Evolutionary conservation across 768 basidiomycete species (phyloP).

Genomic region (Pleurotus platypus): DNA sequence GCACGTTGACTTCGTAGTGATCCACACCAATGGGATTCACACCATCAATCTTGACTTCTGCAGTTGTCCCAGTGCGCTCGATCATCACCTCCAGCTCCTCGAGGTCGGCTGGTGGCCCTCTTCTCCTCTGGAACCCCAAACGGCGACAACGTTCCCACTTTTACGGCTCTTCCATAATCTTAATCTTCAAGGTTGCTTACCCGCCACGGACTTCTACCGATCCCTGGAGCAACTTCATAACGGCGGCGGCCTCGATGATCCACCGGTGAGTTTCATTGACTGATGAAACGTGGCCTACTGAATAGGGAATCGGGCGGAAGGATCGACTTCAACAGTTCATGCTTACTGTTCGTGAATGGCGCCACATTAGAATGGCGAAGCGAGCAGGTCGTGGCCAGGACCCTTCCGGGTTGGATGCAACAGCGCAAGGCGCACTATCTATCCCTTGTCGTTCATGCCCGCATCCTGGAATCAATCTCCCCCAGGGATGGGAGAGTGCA

Average conservation of each 20-base stretch:
- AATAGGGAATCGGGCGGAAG: no score
- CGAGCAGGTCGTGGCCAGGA: constrained; percentile 14
- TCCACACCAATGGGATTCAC: no score
- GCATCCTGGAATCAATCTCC: constrained; percentile 10
- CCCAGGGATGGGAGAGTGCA: constrained; percentile 9
- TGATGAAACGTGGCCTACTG: no score
- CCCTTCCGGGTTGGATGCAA: constrained; percentile 8
- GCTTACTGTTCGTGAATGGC: constrained; percentile 5
- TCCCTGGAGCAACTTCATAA: constrained; percentile 5
- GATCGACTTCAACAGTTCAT: no score
- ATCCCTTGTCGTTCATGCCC: constrained; percentile 13
- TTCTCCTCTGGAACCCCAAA: constrained; percentile 15
- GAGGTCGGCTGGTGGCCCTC: constrained; percentile 6
- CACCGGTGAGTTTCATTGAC: no score
- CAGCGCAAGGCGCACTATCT: constrained; percentile 5
- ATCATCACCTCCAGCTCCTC: constrained; percentile 14
- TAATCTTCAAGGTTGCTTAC: constrained; percentile 13
- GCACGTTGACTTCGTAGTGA: background rate
- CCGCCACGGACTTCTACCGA: constrained; percentile 18
- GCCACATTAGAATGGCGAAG: constrained; percentile 14
- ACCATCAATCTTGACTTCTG: no score
- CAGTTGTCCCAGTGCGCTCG: no score
- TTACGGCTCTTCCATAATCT: constrained; percentile 17
- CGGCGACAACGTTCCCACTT: constrained; percentile 15
- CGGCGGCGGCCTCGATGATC: no score